These are phyloP conservation scores for Gillenia trifoliata DNA, from an alignment of 306 rosid species.

Conservation along the genomic window DNA sequence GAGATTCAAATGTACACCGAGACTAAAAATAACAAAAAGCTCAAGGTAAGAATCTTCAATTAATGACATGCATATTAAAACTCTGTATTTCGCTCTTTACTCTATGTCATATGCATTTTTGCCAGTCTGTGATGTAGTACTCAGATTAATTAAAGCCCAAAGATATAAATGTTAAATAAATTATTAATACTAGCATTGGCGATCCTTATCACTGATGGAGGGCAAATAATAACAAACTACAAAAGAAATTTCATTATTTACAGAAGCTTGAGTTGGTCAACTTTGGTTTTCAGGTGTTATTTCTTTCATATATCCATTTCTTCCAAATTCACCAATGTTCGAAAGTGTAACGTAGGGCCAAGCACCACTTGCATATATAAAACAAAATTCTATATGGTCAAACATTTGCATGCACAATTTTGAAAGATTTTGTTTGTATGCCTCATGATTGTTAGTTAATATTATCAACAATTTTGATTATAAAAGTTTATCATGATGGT, in stretches of 20 bases:
- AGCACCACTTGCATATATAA: neutral
- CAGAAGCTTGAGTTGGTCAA: neutral
- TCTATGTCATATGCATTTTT: neutral
- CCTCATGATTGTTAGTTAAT: neutral
- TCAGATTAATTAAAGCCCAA: neutral
- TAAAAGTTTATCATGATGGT: neutral
- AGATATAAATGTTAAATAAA: neutral
- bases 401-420: neutral
- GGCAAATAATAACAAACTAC: too few species aligned
- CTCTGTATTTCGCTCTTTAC: neutral
- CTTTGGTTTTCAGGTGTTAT: neutral
- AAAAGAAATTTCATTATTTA: too few species aligned
- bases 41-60: constrained; percentile 55
- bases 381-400: neutral
- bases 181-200: neutral
- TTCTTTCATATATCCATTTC: too few species aligned
- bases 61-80: neutral
- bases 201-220: too few species aligned
- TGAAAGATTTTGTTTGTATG: neutral
- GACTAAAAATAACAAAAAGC: constrained; percentile 96
- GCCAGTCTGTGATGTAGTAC: neutral
- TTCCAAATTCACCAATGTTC: too few species aligned
- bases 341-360: too few species aligned
- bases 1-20: constrained; percentile 98
- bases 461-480: neutral